Conservation (phyloP, 805 yeast species). For the Blastobotrys muscicola region DNA sequence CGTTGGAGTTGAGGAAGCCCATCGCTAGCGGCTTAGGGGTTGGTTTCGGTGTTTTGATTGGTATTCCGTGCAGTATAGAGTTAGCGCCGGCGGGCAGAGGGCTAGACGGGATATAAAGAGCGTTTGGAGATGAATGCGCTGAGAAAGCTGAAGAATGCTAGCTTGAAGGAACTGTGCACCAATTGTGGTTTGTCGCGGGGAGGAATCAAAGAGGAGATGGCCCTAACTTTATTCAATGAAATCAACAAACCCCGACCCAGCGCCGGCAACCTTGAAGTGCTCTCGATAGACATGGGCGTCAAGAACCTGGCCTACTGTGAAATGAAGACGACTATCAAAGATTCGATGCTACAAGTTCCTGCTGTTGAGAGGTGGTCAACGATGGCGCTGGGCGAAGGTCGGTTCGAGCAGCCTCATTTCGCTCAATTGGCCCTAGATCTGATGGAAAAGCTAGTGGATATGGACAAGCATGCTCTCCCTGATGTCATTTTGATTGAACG, state of each 20-base stretch:
- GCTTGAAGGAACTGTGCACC: constrained; percentile 12
- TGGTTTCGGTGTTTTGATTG: too few species aligned
- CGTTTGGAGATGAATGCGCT: background rate
- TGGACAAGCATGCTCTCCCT: constrained; percentile 19
- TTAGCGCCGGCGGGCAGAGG: background rate
- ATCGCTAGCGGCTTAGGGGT: too few species aligned
- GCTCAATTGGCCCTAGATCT: constrained; percentile 19
- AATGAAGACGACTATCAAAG: constrained; percentile 1
- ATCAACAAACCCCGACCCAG: background rate
- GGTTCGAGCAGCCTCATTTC: constrained; percentile 21
- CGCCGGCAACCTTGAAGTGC: constrained; percentile 7
- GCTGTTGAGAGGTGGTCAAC: constrained; percentile 13
- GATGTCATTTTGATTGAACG: constrained; percentile 43
- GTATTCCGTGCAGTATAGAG: too few species aligned
- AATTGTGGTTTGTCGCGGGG: constrained; percentile 15
- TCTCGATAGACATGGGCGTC: constrained; percentile 29
- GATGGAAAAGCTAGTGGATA: constrained; percentile 5
- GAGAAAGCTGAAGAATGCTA: constrained; percentile 5
- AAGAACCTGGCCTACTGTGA: constrained; percentile 25
- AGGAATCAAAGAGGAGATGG: constrained; percentile 15
- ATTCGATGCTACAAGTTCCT: constrained; percentile 1
- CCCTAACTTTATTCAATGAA: constrained; percentile 4
- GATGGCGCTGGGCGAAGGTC: constrained; percentile 2
- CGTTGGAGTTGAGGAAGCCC: too few species aligned
- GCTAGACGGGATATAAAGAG: background rate